Base-by-base conservation (phyloP, 73 alveolate species). In the Uronychia binucleata region DNA sequence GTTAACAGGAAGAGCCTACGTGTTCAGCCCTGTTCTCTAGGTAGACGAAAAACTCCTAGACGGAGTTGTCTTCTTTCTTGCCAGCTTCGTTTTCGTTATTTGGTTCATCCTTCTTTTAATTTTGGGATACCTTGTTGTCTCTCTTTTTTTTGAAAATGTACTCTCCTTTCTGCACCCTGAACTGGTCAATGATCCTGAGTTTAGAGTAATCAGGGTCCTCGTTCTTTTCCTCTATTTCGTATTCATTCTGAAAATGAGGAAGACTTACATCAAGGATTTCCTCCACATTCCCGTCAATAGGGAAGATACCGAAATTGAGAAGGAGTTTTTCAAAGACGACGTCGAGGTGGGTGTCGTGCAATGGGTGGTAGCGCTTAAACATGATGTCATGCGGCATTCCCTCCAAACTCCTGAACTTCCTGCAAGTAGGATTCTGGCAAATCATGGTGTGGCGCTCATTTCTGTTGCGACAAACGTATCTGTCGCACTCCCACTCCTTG, bases 281-380 rank as follows among this genome's bases (percentile, higher is more conserved):
- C 29, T 87, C 93, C 76, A 87, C 25, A 82, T 74, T 87, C n/a
- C 60, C 74, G 33, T 81, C 85, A 19, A 32, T 60, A 30, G 78
- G 85, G 74, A 87, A 79, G 58, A 87, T 33, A 32, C 87, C 87
- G 79, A 87, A 57, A 82, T 58, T 79, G 26, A 87, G 29, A 19
- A 87, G 83, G 27, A 80, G 30, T 32, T 31, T 33, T 87, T 87
- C 80, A 77, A 87, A 87, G 1, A 81, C 5, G 26, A 29, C 77
- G 34, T 79, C 93, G 0, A 76, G 67, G 1, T 59, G 79, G 58
- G 77, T 81, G 30, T 32, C 29, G 75, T 58, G 35, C 0, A 46
- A 26, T 28, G 78, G 58, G 32, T 77, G 28, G 57, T 58, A 87
- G 27, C 89, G 31, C 0, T 74, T 74, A 75, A 87, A 87, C 59